These are phyloP conservation scores for Capsicum baccatum DNA, from an alignment of 257 asterid species.

Conservation along the genomic window DNA sequence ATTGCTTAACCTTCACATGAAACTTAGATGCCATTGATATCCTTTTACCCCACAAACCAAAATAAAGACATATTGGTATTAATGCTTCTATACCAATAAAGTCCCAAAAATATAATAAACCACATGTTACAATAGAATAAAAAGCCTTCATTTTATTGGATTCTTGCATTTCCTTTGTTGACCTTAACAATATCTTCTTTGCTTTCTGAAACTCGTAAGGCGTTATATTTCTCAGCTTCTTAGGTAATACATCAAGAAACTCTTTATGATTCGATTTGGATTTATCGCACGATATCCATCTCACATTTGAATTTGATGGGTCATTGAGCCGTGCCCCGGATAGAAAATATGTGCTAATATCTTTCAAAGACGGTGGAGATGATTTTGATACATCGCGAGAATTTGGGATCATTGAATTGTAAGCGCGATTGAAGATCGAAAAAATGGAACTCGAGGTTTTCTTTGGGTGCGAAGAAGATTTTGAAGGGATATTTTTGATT, in stretches of 20 bases:
- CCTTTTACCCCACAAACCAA: neutral
- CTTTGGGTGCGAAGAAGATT: too few species aligned
- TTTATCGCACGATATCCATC: neutral
- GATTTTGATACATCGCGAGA: too few species aligned
- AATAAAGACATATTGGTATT: neutral
- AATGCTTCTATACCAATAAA: neutral
- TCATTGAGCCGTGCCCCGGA: neutral
- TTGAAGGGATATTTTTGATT: too few species aligned
- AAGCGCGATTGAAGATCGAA: too few species aligned
- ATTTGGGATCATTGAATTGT: too few species aligned
- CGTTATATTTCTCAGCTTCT: neutral
- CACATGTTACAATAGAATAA: neutral
- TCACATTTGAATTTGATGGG: neutral
- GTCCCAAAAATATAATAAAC: neutral
- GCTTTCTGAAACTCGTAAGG: neutral
- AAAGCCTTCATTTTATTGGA: neutral
- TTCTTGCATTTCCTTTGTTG: neutral
- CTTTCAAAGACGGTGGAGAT: too few species aligned
- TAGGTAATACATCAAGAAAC: neutral
- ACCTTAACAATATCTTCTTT: neutral
- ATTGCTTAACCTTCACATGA: neutral
- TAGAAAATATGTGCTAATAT: too few species aligned
- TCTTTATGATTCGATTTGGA: neutral
- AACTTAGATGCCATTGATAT: neutral
- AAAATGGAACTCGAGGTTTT: too few species aligned